Base-by-base conservation (phyloP, 768 basidiomycete genomes). In the Macrolepiota fuliginosa region DNA sequence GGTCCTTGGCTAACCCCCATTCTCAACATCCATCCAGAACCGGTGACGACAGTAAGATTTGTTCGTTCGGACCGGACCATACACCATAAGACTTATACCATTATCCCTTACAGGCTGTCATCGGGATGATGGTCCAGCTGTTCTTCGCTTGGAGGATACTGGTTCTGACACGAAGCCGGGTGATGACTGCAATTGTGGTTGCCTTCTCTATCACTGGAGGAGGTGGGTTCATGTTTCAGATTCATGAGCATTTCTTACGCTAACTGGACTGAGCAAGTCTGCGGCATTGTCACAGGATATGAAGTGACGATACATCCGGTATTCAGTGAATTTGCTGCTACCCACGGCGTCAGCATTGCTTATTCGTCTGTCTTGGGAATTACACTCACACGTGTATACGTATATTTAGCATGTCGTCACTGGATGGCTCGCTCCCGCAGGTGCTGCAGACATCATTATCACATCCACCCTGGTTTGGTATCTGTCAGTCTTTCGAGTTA, bases 101-200 rank as follows among this genome's bases (percentile, higher is more conserved):
- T 22, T 32, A n/a, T 49, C 17, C 22, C 3, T 32, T 32, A 13
- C 47, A 82, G 81, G 80, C 74, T 2, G 73, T 83, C 56, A 79
- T 79, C 25, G 79, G 78, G 1, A 64, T 72, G 4, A 64, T 75
- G 12, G 80, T 82, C 5, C 81, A 83, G 56, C 55, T 77, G 3
- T 84, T 83, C 66, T 81, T 81, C 50, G 79, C 80, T 3, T 75
- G 73, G 74, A 67, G 73, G 19, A 62, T 75, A 49, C 63, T 65
- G 24, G 67, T 71, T 7, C 61, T 75, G 6, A 73, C 73, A 12
- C 63, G 60, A 7, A 73, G 62, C 59, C 63, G 61, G 54, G 39
- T 51, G 1, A 46, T 69, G 2, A 61, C 67, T n/a, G 49, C 36
- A 11, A 12, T 70, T 22, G 63, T 72, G 9, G 52, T 64, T 17